Evolutionary conservation across 192 early-diverging fungal genomes (phyloP).

Genomic region (Backusella parvicylindrica): DNA sequence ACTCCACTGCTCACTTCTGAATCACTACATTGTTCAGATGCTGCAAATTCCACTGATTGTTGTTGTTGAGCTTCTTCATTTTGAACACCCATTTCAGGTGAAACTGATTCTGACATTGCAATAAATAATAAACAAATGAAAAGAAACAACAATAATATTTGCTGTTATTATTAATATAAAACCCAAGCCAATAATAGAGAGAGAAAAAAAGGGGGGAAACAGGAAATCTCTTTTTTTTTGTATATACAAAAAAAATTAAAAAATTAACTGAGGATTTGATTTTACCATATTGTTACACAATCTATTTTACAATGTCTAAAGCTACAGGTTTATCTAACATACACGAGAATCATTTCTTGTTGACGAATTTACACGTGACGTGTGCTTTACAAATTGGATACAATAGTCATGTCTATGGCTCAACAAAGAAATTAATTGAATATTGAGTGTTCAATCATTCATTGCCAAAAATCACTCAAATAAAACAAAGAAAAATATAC

Average conservation of each 20-base stretch:
- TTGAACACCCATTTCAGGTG: background rate
- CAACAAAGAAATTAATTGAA: no score
- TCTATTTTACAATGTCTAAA: background rate
- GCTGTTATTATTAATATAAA: background rate
- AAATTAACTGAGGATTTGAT: background rate
- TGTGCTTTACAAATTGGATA: background rate
- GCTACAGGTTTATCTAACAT: background rate
- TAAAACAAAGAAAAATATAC: no score
- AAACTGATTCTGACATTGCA: slow-evolving; percentile 1
- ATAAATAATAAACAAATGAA: background rate
- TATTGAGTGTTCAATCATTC: no score
- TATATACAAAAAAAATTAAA: background rate
- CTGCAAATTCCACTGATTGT: background rate
- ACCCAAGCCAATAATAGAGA: background rate
- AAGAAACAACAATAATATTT: background rate
- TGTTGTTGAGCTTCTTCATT: background rate
- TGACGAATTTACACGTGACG: background rate
- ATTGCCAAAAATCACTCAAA: no score
- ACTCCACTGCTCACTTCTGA: background rate
- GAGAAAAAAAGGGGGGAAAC: background rate
- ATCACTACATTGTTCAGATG: background rate
- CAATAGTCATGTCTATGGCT: no score
- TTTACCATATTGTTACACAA: background rate
- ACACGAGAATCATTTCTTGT: background rate
- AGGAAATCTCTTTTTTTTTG: background rate